Evolutionary conservation across 805 yeast species (phyloP).

Genomic region (Cyberlindnera xylosilytica): DNA sequence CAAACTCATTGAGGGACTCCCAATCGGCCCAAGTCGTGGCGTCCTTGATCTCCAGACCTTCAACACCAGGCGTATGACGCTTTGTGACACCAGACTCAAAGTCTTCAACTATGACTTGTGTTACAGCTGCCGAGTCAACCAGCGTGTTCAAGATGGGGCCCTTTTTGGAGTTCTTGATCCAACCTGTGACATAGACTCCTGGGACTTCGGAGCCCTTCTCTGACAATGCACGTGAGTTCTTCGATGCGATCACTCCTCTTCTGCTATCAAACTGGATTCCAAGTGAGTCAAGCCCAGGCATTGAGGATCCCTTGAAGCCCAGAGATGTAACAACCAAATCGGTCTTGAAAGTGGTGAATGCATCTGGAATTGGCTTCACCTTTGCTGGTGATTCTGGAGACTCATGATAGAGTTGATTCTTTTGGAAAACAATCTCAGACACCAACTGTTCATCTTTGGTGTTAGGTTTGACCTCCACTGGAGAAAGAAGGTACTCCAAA

Average conservation of each 20-base stretch:
- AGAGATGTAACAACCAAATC: conserved; percentile 77
- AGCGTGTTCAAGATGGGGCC: conserved; percentile 93
- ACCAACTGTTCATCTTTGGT: conserved; percentile 31
- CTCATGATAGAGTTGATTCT: conserved; percentile 43
- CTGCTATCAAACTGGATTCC: conserved; percentile 45
- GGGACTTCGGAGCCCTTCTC: conserved; percentile 26
- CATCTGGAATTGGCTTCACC: conserved; percentile 25
- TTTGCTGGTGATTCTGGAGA: conserved; percentile 24
- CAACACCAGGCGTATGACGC: conserved; percentile 4
- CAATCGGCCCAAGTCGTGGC: conserved; percentile 65
- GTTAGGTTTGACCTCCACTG: conserved; percentile 45
- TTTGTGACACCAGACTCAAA: conserved; percentile 29
- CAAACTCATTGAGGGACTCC: conserved; percentile 54
- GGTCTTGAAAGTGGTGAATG: conserved; percentile 34
- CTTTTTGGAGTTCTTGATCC: conserved; percentile 83
- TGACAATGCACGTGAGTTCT: conserved; percentile 42
- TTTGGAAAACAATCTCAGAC: conserved; percentile 44
- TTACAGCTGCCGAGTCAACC: conserved; percentile 77
- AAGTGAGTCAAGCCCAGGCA: conserved; percentile 48
- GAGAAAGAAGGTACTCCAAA: conserved; percentile 67
- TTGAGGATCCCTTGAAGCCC: conserved; percentile 73
- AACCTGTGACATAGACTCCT: conserved; percentile 80
- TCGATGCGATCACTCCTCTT: conserved; percentile 44
- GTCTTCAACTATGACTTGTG: conserved; percentile 61
- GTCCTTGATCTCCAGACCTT: conserved; percentile 30